phyloP scores from a whole-genome alignment of 2,329 filamentous ascomycete species.

The Epichloe uncinata region DNA sequence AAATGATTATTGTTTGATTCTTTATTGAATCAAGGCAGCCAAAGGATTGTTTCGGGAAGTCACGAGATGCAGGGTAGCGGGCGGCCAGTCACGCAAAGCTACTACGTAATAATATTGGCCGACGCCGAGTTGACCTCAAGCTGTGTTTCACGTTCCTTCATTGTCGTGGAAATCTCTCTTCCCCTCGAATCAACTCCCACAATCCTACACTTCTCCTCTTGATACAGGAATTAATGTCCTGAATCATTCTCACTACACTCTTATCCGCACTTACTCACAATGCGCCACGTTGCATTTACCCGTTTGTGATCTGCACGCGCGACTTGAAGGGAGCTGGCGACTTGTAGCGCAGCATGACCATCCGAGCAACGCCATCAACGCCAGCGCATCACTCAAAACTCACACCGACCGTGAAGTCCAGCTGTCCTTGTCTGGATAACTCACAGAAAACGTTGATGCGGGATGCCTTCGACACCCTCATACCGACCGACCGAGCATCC shows the following conservation, averaged over 20 bases:
- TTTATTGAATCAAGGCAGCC: too few species aligned
- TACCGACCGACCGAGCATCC: conserved; percentile 46
- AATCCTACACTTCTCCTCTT: background rate
- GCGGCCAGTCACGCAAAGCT: background rate
- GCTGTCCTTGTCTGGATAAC: background rate
- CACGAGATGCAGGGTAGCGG: background rate
- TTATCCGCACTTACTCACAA: background rate
- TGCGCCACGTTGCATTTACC: conserved; percentile 8
- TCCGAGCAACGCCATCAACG: conserved; percentile 5
- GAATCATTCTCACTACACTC: background rate
- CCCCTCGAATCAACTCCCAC: background rate
- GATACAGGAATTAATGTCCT: too few species aligned
- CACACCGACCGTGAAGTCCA: conserved; percentile 7
- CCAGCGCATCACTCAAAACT: conserved; percentile 8
- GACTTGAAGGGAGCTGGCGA: background rate
- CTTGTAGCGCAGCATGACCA: conserved; percentile 11
- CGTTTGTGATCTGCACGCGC: conserved; percentile 1
- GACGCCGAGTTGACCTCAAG: background rate
- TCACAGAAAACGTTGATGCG: conserved; percentile 17
- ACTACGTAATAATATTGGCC: background rate
- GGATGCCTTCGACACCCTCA: conserved; percentile 43
- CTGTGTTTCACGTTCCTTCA: background rate
- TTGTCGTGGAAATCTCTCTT: background rate
- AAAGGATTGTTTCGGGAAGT: background rate
- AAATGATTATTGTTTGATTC: too few species aligned